These are phyloP conservation scores for Fusarium poae DNA, from an alignment of 2,329 filamentous ascomycete species.

Conservation along the genomic window DNA sequence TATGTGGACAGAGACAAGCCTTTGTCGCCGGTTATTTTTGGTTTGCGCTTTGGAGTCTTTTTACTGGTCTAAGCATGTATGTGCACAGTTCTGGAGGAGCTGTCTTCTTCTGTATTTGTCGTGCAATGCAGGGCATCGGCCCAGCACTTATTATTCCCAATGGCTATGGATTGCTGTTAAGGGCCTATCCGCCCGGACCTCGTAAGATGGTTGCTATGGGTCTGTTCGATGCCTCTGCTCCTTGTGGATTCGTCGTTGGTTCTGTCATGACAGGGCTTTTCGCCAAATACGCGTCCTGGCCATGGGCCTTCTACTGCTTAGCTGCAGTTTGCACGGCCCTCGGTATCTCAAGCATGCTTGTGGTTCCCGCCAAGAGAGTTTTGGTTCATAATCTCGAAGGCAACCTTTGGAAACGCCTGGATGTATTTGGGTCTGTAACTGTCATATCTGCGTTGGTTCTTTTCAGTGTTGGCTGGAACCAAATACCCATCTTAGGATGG, in stretches of 20 bases:
- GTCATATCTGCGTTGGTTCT: constrained; percentile 37
- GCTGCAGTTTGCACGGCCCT: constrained; percentile 41
- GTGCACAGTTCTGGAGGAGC: constrained; percentile 27
- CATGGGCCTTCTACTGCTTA: constrained; percentile 46
- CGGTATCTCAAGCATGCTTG: constrained; percentile 40
- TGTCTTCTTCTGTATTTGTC: constrained; percentile 46
- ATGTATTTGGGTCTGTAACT: constrained; percentile 31
- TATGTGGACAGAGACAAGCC: constrained; percentile 43
- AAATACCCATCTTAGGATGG: constrained; percentile 41
- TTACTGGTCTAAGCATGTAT: constrained; percentile 43
- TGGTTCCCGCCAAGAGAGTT: constrained; percentile 39
- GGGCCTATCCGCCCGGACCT: constrained; percentile 45
- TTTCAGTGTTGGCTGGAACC: constrained; percentile 47
- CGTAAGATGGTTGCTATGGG: constrained; percentile 45
- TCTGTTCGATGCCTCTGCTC: constrained; percentile 44
- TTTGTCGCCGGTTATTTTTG: constrained; percentile 46
- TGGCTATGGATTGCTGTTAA: constrained; percentile 42
- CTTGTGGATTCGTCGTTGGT: constrained; percentile 45
- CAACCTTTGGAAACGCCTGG: constrained; percentile 45
- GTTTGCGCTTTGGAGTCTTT: constrained; percentile 47
- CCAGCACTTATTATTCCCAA: constrained; percentile 45
- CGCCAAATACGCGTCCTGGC: constrained; percentile 42
- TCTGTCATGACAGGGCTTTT: constrained; percentile 46
- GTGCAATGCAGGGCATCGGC: constrained; percentile 46
- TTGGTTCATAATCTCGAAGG: constrained; percentile 45